These are phyloP conservation scores for Brassica balearica DNA, from an alignment of 441 rosid genomes.

Conservation along the genomic window DNA sequence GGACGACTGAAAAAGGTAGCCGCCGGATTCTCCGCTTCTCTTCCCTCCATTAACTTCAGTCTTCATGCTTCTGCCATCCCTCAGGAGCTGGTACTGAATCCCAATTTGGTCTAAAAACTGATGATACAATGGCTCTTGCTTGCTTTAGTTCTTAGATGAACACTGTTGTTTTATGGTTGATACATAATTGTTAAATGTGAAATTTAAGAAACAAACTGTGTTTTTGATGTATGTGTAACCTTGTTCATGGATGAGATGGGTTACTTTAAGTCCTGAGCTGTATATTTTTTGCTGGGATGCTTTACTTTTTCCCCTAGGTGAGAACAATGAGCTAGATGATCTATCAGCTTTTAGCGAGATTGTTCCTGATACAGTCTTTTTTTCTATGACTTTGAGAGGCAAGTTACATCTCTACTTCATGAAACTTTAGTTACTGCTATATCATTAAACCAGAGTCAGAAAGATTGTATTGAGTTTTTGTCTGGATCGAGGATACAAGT, in stretches of 20 bases:
- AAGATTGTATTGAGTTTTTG: background rate
- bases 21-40: too few species aligned
- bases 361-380: conserved; percentile 89
- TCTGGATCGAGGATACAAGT: conserved; percentile 10
- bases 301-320: conserved; percentile 46
- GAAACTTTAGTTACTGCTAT: background rate
- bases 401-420: conserved; percentile 3
- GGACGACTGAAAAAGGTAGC: background rate
- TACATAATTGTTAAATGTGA: background rate
- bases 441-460: background rate
- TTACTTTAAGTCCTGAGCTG: conserved; percentile 4
- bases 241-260: background rate
- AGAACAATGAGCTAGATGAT: conserved; percentile 76
- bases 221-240: conserved; percentile 3
- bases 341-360: conserved; percentile 94
- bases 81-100: background rate
- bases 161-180: background rate
- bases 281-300: background rate
- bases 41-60: too few species aligned
- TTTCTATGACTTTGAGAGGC: conserved; percentile 93
- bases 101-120: background rate
- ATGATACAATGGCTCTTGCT: background rate
- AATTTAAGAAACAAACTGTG: background rate
- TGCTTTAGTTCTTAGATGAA: conserved; percentile 15
- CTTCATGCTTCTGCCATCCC: background rate